Evolutionary conservation across 2,329 filamentous ascomycete species (phyloP), one percentile per base, ranked within the genome.

Genomic region (Colletotrichum sp.): DNA sequence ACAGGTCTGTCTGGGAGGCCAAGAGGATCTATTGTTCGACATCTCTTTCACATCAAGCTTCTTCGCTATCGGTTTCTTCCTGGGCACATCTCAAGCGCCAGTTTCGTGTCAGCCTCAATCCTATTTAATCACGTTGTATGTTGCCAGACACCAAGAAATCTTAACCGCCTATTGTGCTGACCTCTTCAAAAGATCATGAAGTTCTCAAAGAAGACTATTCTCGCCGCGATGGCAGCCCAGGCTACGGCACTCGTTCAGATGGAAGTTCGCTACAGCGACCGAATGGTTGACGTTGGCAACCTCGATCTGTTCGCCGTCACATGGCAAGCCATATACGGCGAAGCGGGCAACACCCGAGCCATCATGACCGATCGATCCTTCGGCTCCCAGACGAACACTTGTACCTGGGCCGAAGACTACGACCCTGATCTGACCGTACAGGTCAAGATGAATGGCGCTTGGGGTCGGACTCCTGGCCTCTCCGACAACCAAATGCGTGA

Each of bases 251-350:
- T 68, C 7, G 72, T 78, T 15, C 67, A 77, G 30, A 71, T 78
- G 59, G 76, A 78, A 59, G 77, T 78, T 34, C 71, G 77, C 30
- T 78, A 75, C 62, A 78, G 70, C 26, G 76, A 78, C 55, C 57
- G 52, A 2, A 78, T 78, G 77, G 57, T 78, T 24, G 76, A 78
- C 9, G 77, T 78, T 34, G 77, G 77, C 8, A 71, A 78, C 59
- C 76, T 78, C 18, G 71, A 78, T 39, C 57, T 78, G 12, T 78
- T 78, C 57, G 76, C 39, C 9, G 71, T 21, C 2, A 78, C 77
- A 1, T 78, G 72, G 72, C 59, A 78, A 52, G 67, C 70, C n/a
- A 68, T 78, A 15, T 78, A 78, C 71, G 74, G 52, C 24, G 68
- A 72, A 28, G 6, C 72, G 3, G 77, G 77, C 69, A 78, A 78